Base-by-base conservation (phyloP, 164 flowering plant species). In the Aristolochia fimbriata region DNA sequence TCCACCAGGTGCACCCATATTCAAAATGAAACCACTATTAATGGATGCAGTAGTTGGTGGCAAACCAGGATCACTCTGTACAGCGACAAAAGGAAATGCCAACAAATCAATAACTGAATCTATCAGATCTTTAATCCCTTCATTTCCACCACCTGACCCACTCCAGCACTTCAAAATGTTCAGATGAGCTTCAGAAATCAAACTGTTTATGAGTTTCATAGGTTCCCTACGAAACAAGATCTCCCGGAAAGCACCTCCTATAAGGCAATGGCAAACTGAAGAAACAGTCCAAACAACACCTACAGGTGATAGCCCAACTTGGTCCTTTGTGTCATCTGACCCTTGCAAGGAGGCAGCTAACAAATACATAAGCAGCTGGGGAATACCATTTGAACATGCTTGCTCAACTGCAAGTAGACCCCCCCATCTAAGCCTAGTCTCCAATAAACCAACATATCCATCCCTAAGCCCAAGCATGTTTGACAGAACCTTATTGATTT, bases 81-180 rank as follows among this genome's bases (percentile, higher is more conserved):
- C 70, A 46, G 87, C 99, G 56, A 93, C 91, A 74, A 93, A 87
- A 55, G 99, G 99, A 74, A 86, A 93, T 65, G 99, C 99, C 65
- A 93, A 68, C 64, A 87, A 80, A 76, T 93, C 96, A 65, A 90
- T 73, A n/a, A 83, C 85, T 24, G 79, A 72, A 78, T 81, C 84
- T 60, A 85, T 65, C 58, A 78, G 71, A 62, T 86, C 95, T 58
- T 77, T 79, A 51, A 86, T 77, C 24, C 97, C 97, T 65, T 72
- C 75, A 70, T 75, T 82, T 41, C 97, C 99, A 69, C 97, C 99
- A 66, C 97, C 96, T 59, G 91, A 95, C 50, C 96, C 99, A 64
- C 51, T 72, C 99, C 99, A 93, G 71, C 68, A 60, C 58, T 71
- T 82, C 41, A 90, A 78, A 65, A 82, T 80, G 75, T 78, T 83